Evolutionary conservation across 2,329 filamentous ascomycete species (phyloP).

Genomic region (Colletotrichum shisoi): DNA sequence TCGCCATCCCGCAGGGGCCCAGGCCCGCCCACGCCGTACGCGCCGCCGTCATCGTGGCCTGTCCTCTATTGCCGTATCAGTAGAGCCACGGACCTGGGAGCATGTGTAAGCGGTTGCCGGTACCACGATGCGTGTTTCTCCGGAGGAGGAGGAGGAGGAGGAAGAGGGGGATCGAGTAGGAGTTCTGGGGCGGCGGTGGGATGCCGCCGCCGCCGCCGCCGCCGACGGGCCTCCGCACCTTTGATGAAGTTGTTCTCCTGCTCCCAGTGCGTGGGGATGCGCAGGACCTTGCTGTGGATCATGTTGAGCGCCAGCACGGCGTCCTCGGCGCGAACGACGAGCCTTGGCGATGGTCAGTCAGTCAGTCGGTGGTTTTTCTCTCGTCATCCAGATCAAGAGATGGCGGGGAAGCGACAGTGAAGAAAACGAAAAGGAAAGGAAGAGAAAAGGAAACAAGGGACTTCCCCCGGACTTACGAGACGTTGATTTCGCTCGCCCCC

Average conservation of each 20-base stretch:
- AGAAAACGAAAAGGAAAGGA: too few species aligned
- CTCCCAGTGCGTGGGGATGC: slow-evolving; percentile 36
- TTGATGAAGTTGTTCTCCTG: slow-evolving; percentile 35
- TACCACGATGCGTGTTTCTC: not conserved
- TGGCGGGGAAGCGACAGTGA: too few species aligned
- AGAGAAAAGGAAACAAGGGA: too few species aligned
- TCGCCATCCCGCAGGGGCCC: not conserved
- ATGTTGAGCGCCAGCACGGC: slow-evolving; percentile 94
- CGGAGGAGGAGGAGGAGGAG: too few species aligned
- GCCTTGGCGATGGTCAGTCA: not conserved
- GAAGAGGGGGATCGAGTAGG: too few species aligned
- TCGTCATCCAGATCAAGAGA: not conserved
- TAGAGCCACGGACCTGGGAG: slow-evolving; percentile 37
- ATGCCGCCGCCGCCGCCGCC: not conserved
- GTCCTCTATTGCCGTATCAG: not conserved
- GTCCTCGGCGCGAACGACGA: slow-evolving; percentile 88
- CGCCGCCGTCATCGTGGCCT: too few species aligned
- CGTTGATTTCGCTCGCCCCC: slow-evolving; percentile 99
- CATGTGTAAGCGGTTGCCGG: slow-evolving; percentile 25
- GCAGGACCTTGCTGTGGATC: slow-evolving; percentile 76
- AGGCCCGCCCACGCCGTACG: not conserved
- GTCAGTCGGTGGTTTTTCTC: too few species aligned
- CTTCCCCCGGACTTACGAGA: slow-evolving; percentile 69
- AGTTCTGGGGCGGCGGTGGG: not conserved
- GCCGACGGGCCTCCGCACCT: slow-evolving; percentile 24